Base-by-base conservation (phyloP, 495 filamentous ascomycete species). In the Jackrogersella minutella region DNA sequence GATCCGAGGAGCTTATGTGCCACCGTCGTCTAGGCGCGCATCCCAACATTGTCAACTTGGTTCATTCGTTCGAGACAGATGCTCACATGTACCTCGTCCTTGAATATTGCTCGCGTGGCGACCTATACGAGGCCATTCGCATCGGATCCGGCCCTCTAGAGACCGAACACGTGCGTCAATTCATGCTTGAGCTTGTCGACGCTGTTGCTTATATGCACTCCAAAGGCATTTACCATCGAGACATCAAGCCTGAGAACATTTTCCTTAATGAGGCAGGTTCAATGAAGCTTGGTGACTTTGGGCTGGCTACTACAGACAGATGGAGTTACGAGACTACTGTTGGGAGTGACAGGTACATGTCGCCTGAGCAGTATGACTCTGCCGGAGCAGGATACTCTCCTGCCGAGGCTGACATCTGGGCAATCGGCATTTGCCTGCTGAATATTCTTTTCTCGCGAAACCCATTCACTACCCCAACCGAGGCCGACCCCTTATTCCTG, bases 161-260 rank as follows among this genome's bases (percentile, higher is more conserved):
- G 80, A 99, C 95, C 30, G 92, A 97, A 70, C 93, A 98, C 77
- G 95, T 99, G 54, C 90, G 94, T 47, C 91, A 91, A 34, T 96
- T 97, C 83, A 98, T 99, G 96, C 81, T 97, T 44, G 88, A 99
- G 78, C 86, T 99, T 17, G 83, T 99, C 51, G 88, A 90, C 73
- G 93, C 96, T 39, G 89, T 99, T 53, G 88, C 92, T 47, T 92
- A 91, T 77, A 92, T 97, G 83, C 95, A 99, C 73, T 80, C 84
- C 64, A 93, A 93, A 73, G 93, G 92, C 62, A 84, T 98, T 69
- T 97, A 93, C 77, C 95, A 99, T 76, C 93, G 95, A 59, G 95
- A 99, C 77, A 97, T 99, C 86, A 99, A 99, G 81, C 95, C 95
- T 6, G 95, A 99, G 84, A 99, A 99, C 80, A 96, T 99, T 78